A percentile compares a stretch with the other conserved stretches of the same genome.
These are phyloP conservation scores for Tolypocladium amazonense DNA, from an alignment of 2,329 filamentous ascomycete species.

Conservation along the genomic window DNA sequence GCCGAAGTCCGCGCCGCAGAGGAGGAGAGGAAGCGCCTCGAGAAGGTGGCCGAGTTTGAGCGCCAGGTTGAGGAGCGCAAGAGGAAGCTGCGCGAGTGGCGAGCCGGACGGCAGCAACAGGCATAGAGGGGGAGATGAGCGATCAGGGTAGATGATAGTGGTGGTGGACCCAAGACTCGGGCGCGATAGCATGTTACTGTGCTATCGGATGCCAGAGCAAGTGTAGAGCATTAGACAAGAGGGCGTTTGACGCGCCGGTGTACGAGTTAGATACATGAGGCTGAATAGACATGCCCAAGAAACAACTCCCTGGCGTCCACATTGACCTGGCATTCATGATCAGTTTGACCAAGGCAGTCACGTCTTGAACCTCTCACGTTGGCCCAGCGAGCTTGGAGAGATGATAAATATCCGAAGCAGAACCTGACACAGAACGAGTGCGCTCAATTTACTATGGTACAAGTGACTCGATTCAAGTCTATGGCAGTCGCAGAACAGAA, in stretches of 20 bases:
- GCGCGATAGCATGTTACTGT: neutral
- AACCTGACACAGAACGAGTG: neutral
- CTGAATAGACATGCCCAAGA: neutral
- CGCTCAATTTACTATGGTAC: conserved; percentile 20
- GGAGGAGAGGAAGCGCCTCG: conserved; percentile 38
- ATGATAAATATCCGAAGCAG: neutral
- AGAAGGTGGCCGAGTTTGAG: conserved; percentile 51
- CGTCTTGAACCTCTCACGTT: no score
- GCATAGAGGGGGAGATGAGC: conserved; percentile 1
- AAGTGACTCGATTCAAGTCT: conserved; percentile 22
- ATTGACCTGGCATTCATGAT: neutral
- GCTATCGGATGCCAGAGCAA: neutral
- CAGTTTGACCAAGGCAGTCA: neutral
- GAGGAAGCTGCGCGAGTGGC: conserved; percentile 36
- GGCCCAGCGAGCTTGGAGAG: neutral
- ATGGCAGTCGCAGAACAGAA: conserved; percentile 18
- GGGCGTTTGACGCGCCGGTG: neutral
- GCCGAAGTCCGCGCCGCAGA: conserved; percentile 35
- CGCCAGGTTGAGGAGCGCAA: conserved; percentile 41
- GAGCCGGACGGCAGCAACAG: conserved; percentile 20
- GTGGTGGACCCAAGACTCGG: neutral
- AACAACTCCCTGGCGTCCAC: no score
- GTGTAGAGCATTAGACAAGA: neutral
- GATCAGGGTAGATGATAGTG: neutral
- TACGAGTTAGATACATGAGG: neutral